Base-by-base conservation (phyloP, 2,329 filamentous ascomycete species). In the Paramyrothecium sp. region DNA sequence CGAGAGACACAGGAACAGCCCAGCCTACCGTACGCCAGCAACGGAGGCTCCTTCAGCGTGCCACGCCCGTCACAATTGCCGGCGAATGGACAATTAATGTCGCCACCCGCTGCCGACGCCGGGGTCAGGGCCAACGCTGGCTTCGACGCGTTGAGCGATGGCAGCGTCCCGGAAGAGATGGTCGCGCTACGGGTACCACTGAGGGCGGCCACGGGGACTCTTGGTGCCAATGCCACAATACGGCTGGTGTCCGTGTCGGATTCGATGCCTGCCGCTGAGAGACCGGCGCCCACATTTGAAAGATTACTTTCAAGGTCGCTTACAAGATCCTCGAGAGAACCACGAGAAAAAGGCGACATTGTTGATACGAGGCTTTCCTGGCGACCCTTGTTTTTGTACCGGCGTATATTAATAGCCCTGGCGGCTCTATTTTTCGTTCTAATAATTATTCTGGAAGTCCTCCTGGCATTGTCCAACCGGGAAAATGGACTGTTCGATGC, bases 301-400 rank as follows among this genome's bases (percentile, higher is more conserved):
- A n/a, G n/a, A n/a, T 30, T 30, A 30, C 26, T 10, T 30, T 4
- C 10, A 4, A 30, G 26, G 26, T 30, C 26, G 26, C 26, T 30
- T 30, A 30, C 26, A 30, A 30, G 26, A 30, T 30, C 26, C 10
- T 10, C 26, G 5, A 10, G 10, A 10, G 26, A 30, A 10, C 10
- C 10, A 10, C 26, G 38, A 17, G 38, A 65, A 26, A 59, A 55
- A 50, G 58, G 61, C 8, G 61, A 66, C 3, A 54, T 69, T n/a
- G 55, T 66, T 44, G 65, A 71, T 10, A 63, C 68, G 8, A 49
- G 64, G 10, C 58, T 75, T 0, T 68, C 69, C 11, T 76, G 72
- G 68, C 68, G 73, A 12, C 74, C 73, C 1, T 61, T 68, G 16
- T 75, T 73, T 56, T 70, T 76, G 3, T 67, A 68, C 30, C 65